Base-by-base conservation (phyloP, 805 yeast genomes). In the Kodamaea fukazawae region DNA sequence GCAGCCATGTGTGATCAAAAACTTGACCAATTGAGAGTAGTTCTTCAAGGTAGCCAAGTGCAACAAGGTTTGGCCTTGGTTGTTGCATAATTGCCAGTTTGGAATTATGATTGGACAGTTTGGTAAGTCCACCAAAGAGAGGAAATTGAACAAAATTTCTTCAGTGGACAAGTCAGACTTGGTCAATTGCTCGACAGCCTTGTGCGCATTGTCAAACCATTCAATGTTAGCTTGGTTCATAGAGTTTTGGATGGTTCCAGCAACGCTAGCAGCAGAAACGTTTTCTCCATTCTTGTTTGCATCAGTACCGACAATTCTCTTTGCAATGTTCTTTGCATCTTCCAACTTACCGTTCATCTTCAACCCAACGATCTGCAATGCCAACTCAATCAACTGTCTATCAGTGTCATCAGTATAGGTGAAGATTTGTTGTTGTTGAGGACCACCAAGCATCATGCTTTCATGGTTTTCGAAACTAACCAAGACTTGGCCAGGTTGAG, bases 391-490 rank as follows among this genome's bases (percentile, higher is more conserved):
- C 57, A 93, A 74, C 61, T 91, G 96, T 49, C 93, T 76, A 62
- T 93, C 99, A 7, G 96, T 86, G 57, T 93, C 99, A 64, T 93
- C 97, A 32, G 88, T 75, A 55, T 93, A 93, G 0, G 98, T 89
- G 62, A 93, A 93, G 1, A 86, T 72, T 54, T 79, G 86, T 48
- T 70, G 78, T 26, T 65, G 70, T 38, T 57, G 66, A 16, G 45
- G 55, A 27, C 58, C 52, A 3, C 62, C 63, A 34, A 54, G 40
- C 48, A 58, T 45, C 37, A 54, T 43, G 32, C 44, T 50, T 34
- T 73, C 76, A 48, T 70, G 71, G 48, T 73, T 76, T 40, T 77
- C 80, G 48, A 93, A 83, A n/a, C 90, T 76, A 3, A 93, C 97
- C 41, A 86, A 70, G 2, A 93, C 99, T 49, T 90, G 96, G 0